These are phyloP conservation scores for Hylodesmum podocarpum DNA, from an alignment of 306 rosid genomes.

Conservation along the genomic window DNA sequence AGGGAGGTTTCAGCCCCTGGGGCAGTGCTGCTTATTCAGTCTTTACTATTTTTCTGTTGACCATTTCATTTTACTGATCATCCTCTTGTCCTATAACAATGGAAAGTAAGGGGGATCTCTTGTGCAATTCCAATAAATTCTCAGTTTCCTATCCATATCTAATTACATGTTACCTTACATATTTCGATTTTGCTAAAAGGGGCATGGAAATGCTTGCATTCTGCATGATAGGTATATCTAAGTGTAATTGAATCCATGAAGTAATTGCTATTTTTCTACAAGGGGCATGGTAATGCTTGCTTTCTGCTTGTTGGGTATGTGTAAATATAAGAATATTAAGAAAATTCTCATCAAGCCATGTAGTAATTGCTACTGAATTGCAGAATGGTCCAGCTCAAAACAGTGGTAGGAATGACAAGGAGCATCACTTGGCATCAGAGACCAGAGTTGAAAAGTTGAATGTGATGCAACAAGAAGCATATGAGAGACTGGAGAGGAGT, in stretches of 20 bases:
- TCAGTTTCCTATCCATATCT: background rate
- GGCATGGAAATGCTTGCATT: background rate
- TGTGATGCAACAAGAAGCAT: conserved; percentile 39
- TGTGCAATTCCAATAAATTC: background rate
- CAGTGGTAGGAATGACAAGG: conserved; percentile 39
- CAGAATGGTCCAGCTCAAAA: conserved; percentile 54
- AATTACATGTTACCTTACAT: background rate
- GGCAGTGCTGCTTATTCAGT: background rate
- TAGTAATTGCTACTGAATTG: conserved; percentile 34
- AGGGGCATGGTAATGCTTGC: background rate
- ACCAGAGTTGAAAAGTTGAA: conserved; percentile 42
- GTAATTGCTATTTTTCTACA: conserved; percentile 18
- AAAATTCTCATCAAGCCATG: background rate
- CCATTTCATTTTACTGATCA: background rate
- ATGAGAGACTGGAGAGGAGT: conserved; percentile 45
- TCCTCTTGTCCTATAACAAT: background rate
- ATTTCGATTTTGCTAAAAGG: background rate
- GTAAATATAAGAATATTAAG: conserved; percentile 1
- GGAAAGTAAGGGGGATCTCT: background rate
- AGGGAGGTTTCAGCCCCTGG: background rate
- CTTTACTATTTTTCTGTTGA: background rate
- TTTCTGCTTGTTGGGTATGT: conserved; percentile 11
- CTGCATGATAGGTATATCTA: conserved; percentile 15
- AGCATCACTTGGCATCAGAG: conserved; percentile 42
- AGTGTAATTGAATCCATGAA: background rate